These are phyloP conservation scores for Panicum virgatum DNA, from an alignment of 202 grass and related monocot species.

Conservation along the genomic window DNA sequence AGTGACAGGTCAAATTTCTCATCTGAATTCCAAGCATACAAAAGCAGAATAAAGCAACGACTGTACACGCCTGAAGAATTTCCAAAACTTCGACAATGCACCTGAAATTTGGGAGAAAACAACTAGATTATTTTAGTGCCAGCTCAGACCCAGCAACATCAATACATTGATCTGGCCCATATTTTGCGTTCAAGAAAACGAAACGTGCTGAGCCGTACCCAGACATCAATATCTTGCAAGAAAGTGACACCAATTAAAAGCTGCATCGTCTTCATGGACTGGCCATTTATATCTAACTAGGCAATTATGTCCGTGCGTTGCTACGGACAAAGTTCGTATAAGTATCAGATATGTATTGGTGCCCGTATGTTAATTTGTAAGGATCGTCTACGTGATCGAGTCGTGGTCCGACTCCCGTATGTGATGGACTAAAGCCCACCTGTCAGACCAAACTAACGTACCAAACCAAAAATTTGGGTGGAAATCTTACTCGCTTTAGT, in stretches of 20 bases:
- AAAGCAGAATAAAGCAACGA: background rate
- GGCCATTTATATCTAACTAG: background rate
- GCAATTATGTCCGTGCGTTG: too few relatives aligned
- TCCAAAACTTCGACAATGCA: background rate
- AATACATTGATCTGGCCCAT: background rate
- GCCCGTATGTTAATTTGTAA: too few relatives aligned
- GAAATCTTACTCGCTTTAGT: too few relatives aligned
- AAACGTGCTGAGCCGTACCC: constrained; percentile 19
- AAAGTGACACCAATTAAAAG: constrained; percentile 27
- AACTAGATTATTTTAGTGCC: background rate
- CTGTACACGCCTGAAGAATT: background rate
- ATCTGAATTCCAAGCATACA: constrained; percentile 23
- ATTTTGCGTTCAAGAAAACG: background rate
- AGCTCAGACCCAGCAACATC: background rate
- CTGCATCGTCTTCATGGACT: constrained; percentile 1
- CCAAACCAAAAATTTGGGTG: too few relatives aligned
- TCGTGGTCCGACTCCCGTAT: too few relatives aligned
- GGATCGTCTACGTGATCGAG: too few relatives aligned
- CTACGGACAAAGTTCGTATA: too few relatives aligned
- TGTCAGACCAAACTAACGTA: too few relatives aligned
- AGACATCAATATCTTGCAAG: constrained; percentile 35
- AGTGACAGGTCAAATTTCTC: constrained; percentile 5
- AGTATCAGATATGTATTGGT: too few relatives aligned
- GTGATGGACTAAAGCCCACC: too few relatives aligned
- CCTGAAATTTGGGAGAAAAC: constrained; percentile 33